Evolutionary conservation across 2,329 filamentous ascomycete species (phyloP).

Genomic region (Pestalotiopsis sp.): DNA sequence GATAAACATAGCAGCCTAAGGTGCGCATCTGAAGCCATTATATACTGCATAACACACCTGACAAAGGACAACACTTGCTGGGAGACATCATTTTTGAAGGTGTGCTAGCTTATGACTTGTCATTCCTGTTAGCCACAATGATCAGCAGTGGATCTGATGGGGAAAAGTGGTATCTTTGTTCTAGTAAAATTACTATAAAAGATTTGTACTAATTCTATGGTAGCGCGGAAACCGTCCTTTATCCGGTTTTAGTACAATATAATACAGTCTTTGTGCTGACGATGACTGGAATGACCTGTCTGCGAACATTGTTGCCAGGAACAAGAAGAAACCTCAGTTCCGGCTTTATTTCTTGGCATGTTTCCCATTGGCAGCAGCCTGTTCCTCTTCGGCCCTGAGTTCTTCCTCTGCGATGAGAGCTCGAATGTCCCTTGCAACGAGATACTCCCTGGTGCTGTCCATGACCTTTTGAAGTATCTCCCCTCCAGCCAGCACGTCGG

Average conservation of each 20-base stretch:
- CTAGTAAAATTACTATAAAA: too few species aligned
- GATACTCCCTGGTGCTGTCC: constrained; percentile 75
- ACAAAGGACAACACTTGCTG: too few species aligned
- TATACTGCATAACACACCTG: too few species aligned
- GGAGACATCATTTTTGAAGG: too few species aligned
- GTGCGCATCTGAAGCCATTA: too few species aligned
- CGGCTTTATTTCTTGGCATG: constrained; percentile 19
- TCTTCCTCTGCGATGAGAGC: constrained; percentile 66
- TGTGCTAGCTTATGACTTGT: too few species aligned
- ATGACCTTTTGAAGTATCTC: constrained; percentile 73
- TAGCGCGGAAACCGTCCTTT: not conserved
- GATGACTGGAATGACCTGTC: not conserved
- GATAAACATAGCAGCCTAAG: too few species aligned
- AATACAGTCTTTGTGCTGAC: not conserved
- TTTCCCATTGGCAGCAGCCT: constrained; percentile 20
- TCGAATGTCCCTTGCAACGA: constrained; percentile 73
- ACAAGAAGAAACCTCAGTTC: not conserved
- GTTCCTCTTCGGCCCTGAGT: constrained; percentile 34
- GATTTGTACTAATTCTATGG: not conserved
- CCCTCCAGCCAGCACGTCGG: constrained; percentile 75
- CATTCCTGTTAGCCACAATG: too few species aligned
- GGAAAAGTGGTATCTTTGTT: too few species aligned
- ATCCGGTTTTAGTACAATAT: not conserved
- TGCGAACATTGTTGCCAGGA: not conserved
- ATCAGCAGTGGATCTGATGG: too few species aligned